These are phyloP conservation scores for Suhomyces taliae DNA, from an alignment of 1,139 yeast species.

Conservation along the genomic window DNA sequence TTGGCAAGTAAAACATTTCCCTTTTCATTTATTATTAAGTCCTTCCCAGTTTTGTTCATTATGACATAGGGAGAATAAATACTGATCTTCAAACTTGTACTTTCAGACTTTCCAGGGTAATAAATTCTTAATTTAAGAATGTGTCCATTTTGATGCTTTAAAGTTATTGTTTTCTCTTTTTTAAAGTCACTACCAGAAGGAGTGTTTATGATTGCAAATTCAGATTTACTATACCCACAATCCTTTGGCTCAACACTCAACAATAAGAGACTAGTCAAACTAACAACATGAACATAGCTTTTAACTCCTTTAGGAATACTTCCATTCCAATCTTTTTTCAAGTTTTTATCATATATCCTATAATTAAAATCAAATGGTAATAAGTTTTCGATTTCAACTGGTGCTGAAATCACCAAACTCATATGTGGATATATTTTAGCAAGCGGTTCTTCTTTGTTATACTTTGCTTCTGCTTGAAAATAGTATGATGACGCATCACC, in stretches of 20 bases:
- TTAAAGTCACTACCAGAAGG: slow-evolving; percentile 55
- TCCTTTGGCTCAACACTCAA: slow-evolving; percentile 69
- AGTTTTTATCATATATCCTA: slow-evolving; percentile 73
- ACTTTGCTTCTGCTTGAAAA: slow-evolving; percentile 73
- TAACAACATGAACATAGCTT: slow-evolving; percentile 78
- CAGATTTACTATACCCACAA: slow-evolving; percentile 67
- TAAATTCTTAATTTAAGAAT: slow-evolving; percentile 61
- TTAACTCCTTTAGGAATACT: slow-evolving; percentile 61
- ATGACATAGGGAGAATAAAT: slow-evolving; percentile 83
- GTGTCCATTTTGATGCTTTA: slow-evolving; percentile 66
- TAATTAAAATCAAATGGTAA: slow-evolving; percentile 81
- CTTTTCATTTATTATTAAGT: slow-evolving; percentile 58
- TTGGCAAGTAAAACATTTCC: slow-evolving; percentile 50
- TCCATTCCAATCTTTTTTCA: slow-evolving; percentile 71
- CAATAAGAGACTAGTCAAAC: slow-evolving; percentile 66
- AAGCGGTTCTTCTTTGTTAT: slow-evolving; percentile 63
- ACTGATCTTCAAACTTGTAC: slow-evolving; percentile 61
- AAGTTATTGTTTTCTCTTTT: slow-evolving; percentile 51
- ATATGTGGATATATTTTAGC: slow-evolving; percentile 82
- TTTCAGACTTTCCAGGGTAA: slow-evolving; percentile 51
- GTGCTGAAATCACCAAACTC: slow-evolving; percentile 78
- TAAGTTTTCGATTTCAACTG: slow-evolving; percentile 80
- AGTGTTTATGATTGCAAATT: slow-evolving; percentile 76
- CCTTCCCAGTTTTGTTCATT: slow-evolving; percentile 75
- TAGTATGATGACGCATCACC: slow-evolving; percentile 52